Evolutionary conservation across 345 rosid species (phyloP), one percentile per base, ranked within the genome.

Genomic region (Euphorbia peplus): DNA sequence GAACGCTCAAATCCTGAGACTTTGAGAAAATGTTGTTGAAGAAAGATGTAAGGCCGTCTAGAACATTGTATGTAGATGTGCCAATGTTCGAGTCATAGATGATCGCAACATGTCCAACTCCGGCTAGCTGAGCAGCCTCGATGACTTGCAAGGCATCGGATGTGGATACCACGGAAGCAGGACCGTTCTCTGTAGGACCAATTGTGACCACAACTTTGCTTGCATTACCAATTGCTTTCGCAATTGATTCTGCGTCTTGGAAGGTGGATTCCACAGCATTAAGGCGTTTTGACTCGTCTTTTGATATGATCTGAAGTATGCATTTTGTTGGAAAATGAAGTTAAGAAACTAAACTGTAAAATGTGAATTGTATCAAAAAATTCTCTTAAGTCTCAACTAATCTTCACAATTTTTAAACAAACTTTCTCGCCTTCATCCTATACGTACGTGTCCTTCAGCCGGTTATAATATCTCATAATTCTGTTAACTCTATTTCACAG

Each of bases 221-320:
- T 21, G 97, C 97, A 68, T 95, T 91, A 19, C 99, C 99, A 29
- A 95, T 95, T n/a, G 99, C 96, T 75, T 87, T 95, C 42, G 97
- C 97, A 48, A 91, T 89, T 44, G 91, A 87, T 74, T 95, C 91
- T 3, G 89, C 80, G 53, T 83, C 88, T 48, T 82, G 59, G 74
- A 87, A 89, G 8, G 85, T 68, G 50, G 95, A 95, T 75, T 89
- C 83, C 7, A 95, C 97, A 0, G 99, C 99, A 66, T 95, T 89
- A 52, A 95, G 86, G n/a, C 90, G 88, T 35, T 73, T 91, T 15
- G 81, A 78, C 66, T 91, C 89, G 22, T 91, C 96, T 0, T 82
- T 86, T 14, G 97, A 88, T 82, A 95, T 83, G 73, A 95, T 83
- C 99, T 95, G 83, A 46, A 2, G 66, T 19, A 37, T 63, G 48